Evolutionary conservation across 352 stramenopile genomes (phyloP).

Genomic region (Phytophthora sojae): DNA sequence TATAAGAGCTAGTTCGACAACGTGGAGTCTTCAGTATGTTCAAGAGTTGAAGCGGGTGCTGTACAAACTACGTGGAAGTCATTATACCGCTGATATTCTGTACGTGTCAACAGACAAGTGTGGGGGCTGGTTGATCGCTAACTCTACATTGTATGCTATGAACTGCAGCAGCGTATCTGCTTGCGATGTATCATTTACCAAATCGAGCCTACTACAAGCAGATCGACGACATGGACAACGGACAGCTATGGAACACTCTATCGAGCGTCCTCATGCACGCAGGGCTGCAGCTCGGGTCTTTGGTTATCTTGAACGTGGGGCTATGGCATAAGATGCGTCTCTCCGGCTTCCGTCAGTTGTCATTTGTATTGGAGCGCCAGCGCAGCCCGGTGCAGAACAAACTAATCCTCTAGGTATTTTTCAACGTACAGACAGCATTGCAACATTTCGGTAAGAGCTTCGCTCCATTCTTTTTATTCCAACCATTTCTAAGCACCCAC

Average conservation of each 20-base stretch:
- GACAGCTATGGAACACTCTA: background rate
- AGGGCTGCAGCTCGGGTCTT: background rate
- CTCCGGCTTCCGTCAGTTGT: background rate
- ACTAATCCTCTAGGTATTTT: background rate
- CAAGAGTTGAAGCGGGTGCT: background rate
- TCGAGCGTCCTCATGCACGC: slow-evolving; percentile 5
- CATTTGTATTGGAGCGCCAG: slow-evolving; percentile 5
- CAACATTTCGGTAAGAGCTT: slow-evolving; percentile 5
- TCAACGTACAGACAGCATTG: slow-evolving; percentile 1
- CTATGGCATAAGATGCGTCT: slow-evolving; percentile 1
- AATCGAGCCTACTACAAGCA: slow-evolving; percentile 4
- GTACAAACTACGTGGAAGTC: slow-evolving; percentile 7
- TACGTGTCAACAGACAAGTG: background rate
- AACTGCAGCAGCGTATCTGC: slow-evolving; percentile 3
- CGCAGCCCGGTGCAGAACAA: background rate
- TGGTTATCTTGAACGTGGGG: background rate
- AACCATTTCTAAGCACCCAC: too few relatives aligned
- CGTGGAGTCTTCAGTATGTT: background rate
- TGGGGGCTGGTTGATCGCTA: too few relatives aligned
- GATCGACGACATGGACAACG: slow-evolving; percentile 4
- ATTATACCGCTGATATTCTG: slow-evolving; percentile 3
- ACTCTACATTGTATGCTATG: background rate
- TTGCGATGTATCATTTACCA: slow-evolving; percentile 6
- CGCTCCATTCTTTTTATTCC: too few relatives aligned
- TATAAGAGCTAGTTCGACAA: background rate